Percentiles rank a stretch among this genome's conserved stretches.
phyloP scores from a whole-genome alignment of 2,329 filamentous ascomycete genomes.

The Ophiostoma triangulosporum region DNA sequence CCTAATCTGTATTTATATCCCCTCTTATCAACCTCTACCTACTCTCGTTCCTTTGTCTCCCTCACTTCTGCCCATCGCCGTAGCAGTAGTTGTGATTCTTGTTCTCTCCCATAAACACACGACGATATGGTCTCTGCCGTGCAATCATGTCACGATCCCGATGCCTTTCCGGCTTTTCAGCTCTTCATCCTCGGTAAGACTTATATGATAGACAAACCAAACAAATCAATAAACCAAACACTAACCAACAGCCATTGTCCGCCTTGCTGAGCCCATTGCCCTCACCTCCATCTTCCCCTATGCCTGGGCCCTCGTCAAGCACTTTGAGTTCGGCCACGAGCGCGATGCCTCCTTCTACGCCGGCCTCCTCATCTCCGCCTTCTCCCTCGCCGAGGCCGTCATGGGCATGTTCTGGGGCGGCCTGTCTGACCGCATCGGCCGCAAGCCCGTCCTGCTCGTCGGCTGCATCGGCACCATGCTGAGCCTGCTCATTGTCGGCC shows the following conservation, averaged over 20 bases:
- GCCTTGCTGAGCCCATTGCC: conserved; percentile 82
- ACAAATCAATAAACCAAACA: neutral
- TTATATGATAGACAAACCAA: too few relatives aligned
- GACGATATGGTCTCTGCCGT: conserved; percentile 39
- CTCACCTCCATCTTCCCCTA: conserved; percentile 91
- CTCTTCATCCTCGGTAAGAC: conserved; percentile 69
- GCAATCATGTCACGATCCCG: conserved; percentile 43
- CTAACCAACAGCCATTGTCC: conserved; percentile 59
- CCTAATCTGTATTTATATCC: too few relatives aligned
- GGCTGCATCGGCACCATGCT: conserved; percentile 73
- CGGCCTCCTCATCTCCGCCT: conserved; percentile 75
- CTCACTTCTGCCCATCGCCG: too few relatives aligned
- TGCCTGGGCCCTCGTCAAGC: conserved; percentile 70
- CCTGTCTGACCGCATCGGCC: conserved; percentile 66
- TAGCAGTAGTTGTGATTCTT: too few relatives aligned
- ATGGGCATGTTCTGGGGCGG: conserved; percentile 84
- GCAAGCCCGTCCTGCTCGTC: conserved; percentile 72
- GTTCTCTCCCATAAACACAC: neutral
- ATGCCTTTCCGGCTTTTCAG: conserved; percentile 70
- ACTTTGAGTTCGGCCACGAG: conserved; percentile 57
- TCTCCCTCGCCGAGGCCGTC: conserved; percentile 66
- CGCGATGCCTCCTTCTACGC: conserved; percentile 77
- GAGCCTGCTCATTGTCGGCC: conserved; percentile 70
- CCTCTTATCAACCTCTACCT: too few relatives aligned
- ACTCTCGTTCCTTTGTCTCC: too few relatives aligned